Percentiles rank a stretch among this genome's conserved stretches.
phyloP scores from a whole-genome alignment of 2,329 filamentous ascomycete genomes.

The Calonectria leucothoes region DNA sequence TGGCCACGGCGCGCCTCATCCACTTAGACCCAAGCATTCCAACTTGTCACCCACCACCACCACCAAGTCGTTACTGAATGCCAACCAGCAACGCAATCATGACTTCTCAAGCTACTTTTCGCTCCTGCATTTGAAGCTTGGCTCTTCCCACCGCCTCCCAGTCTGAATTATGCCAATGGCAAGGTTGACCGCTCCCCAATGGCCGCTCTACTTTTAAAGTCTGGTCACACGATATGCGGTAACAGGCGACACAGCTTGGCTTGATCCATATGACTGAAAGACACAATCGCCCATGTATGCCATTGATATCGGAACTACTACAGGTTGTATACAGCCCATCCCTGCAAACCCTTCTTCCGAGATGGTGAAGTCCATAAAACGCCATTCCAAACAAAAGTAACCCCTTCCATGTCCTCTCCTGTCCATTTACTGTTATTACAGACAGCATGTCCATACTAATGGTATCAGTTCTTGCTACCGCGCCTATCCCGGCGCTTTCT shows the following conservation, averaged over 20 bases:
- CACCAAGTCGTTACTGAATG: neutral
- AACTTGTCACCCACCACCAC: neutral
- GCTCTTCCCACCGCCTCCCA: neutral
- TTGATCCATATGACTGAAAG: neutral
- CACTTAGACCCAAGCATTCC: constrained; percentile 11
- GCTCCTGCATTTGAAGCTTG: neutral
- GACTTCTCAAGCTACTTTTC: neutral
- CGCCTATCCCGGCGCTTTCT: constrained; percentile 71
- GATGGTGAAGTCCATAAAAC: constrained; percentile 13
- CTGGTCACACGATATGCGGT: neutral
- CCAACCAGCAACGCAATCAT: neutral
- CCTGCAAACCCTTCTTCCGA: neutral
- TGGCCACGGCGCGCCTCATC: constrained; percentile 10
- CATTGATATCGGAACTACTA: constrained; percentile 5
- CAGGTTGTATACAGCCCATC: constrained; percentile 15
- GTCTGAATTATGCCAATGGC: neutral
- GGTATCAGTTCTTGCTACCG: constrained; percentile 55
- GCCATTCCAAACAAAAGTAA: constrained; percentile 18
- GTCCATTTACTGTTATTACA: constrained; percentile 33
- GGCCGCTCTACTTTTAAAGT: neutral
- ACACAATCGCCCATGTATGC: neutral
- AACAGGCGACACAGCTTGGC: neutral
- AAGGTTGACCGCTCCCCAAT: neutral
- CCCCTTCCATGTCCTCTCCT: constrained; percentile 1
- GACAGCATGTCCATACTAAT: constrained; percentile 17